Evolutionary conservation across 164 flowering plant species (phyloP).

Genomic region (Vitis cinerea): DNA sequence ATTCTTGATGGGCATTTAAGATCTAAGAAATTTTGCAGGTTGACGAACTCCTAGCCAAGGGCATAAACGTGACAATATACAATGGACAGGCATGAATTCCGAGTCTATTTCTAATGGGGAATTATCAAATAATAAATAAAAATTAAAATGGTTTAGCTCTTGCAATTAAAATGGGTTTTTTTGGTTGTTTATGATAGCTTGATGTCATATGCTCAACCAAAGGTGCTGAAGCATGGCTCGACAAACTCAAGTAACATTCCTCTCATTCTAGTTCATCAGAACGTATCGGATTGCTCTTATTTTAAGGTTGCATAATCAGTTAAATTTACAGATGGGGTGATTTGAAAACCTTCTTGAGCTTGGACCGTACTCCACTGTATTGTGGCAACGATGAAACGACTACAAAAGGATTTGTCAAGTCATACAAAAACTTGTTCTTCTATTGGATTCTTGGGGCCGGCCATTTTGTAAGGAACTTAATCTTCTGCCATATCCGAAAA

Average conservation of each 20-base stretch:
- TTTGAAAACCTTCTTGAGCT: slow-evolving; percentile 7
- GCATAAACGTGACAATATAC: slow-evolving; percentile 23
- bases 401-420: slow-evolving; percentile 13
- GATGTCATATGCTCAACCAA: slow-evolving; percentile 34
- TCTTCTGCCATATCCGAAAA: too few relatives aligned
- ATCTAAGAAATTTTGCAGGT: slow-evolving; percentile 5
- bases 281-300: neutral
- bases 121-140: too few relatives aligned
- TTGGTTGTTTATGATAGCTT: slow-evolving; percentile 12
- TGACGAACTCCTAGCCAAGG: slow-evolving; percentile 23
- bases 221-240: slow-evolving; percentile 31
- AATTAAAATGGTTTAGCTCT: neutral
- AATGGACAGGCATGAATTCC: slow-evolving; percentile 20
- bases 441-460: slow-evolving; percentile 21
- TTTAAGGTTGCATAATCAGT: neutral
- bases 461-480: slow-evolving; percentile 12
- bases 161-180: neutral
- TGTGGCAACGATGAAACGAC: slow-evolving; percentile 10
- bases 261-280: neutral
- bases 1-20: too few relatives aligned
- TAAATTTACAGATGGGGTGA: slow-evolving; percentile 16
- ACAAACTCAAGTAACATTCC: slow-evolving; percentile 26
- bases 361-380: slow-evolving; percentile 12
- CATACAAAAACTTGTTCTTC: slow-evolving; percentile 13
- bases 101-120: neutral